Conservation (phyloP, 1,284 basidiomycete species). For the Stereum hirsutum region DNA sequence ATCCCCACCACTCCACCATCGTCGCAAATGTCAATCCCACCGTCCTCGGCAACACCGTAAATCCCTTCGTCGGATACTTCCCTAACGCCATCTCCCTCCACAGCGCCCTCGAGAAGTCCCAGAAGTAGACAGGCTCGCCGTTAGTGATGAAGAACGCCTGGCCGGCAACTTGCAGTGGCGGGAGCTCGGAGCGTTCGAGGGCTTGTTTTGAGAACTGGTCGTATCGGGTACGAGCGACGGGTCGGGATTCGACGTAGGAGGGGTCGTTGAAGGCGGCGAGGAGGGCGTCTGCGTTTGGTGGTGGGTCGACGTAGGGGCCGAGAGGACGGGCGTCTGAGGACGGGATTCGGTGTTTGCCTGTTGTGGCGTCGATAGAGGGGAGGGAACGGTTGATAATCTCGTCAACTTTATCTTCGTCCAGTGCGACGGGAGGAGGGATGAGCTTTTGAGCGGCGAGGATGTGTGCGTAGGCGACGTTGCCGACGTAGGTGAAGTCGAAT, state of each 20-base stretch:
- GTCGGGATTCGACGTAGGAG: slow-evolving; percentile 31
- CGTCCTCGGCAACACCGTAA: slow-evolving; percentile 50
- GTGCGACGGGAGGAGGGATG: slow-evolving; percentile 31
- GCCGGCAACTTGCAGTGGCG: slow-evolving; percentile 73
- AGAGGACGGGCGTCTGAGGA: slow-evolving; percentile 73
- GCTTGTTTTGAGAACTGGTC: slow-evolving; percentile 56
- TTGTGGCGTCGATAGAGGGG: slow-evolving; percentile 54
- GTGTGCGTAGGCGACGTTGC: slow-evolving; percentile 93
- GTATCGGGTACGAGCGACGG: slow-evolving; percentile 69
- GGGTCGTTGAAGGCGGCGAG: slow-evolving; percentile 54
- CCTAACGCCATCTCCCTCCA: slow-evolving; percentile 55
- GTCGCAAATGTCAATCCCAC: slow-evolving; percentile 68
- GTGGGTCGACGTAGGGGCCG: slow-evolving; percentile 65
- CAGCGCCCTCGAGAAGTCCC: slow-evolving; percentile 87
- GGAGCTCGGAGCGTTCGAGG: slow-evolving; percentile 35
- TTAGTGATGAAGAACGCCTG: slow-evolving; percentile 98
- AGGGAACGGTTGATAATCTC: slow-evolving; percentile 44
- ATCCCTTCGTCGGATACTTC: slow-evolving; percentile 24
- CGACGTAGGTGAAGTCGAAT: slow-evolving; percentile 97
- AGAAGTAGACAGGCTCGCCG: slow-evolving; percentile 93
- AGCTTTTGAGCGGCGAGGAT: slow-evolving; percentile 89
- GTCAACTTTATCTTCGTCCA: slow-evolving; percentile 30
- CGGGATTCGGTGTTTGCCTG: slow-evolving; percentile 55
- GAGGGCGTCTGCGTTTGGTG: slow-evolving; percentile 49
- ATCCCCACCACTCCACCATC: slow-evolving; percentile 68